Evolutionary conservation across 129 eudicot genomes (phyloP).

Genomic region (carrot (Daucus carota)): DH1_v3.0 NC_030389.2:45420501-45421000

Average conservation of each 20-base stretch:
- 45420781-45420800: constrained; percentile 90
- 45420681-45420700: constrained; percentile 37
- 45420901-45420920: constrained; percentile 74
- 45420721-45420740: too few species aligned
- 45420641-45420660: constrained; percentile 85
- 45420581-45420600: constrained; percentile 84
- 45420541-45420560: constrained; percentile 58
- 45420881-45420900: constrained; percentile 78
- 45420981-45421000: constrained; percentile 69
- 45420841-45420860: constrained; percentile 83
- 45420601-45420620: constrained; percentile 81
- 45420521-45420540: background rate
- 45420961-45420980: constrained; percentile 89
- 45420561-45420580: constrained; percentile 56
- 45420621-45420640: constrained; percentile 90
- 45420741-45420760: too few species aligned
- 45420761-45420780: constrained; percentile 89
- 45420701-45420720: background rate
- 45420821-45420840: constrained; percentile 44
- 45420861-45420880: constrained; percentile 85
- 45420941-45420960: constrained; percentile 78
- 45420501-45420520: background rate
- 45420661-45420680: constrained; percentile 82
- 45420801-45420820: constrained; percentile 91
- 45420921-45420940: constrained; percentile 81